phyloP scores from a whole-genome alignment of 2,329 filamentous ascomycete genomes.

The Xenoacremonium recifei region DNA sequence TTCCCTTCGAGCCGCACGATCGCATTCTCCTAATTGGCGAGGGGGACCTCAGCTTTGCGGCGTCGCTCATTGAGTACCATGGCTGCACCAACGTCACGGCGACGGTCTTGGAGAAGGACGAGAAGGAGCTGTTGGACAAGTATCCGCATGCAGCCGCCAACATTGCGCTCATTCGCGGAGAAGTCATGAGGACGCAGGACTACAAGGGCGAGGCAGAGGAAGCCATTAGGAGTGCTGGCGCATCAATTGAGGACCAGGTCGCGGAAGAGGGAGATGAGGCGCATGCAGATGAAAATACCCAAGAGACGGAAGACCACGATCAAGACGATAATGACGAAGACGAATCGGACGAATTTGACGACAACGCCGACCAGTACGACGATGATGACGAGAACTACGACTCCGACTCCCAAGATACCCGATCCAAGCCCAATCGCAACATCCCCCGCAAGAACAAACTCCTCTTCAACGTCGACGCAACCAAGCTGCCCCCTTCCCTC shows the following conservation, averaged over 20 bases:
- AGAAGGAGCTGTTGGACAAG: slow-evolving; percentile 62
- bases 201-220: slow-evolving; percentile 13
- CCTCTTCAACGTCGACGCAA: slow-evolving; percentile 66
- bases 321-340: slow-evolving; percentile 15
- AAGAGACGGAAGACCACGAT: slow-evolving; percentile 11
- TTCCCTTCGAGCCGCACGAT: slow-evolving; percentile 67
- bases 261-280: slow-evolving; percentile 6
- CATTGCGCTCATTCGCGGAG: slow-evolving; percentile 47
- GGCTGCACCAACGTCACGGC: slow-evolving; percentile 65
- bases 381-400: slow-evolving; percentile 10
- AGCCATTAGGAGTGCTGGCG: slow-evolving; percentile 3
- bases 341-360: slow-evolving; percentile 7
- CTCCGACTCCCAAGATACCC: slow-evolving; percentile 6
- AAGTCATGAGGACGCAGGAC: slow-evolving; percentile 8
- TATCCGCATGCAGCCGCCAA: slow-evolving; percentile 69
- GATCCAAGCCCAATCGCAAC: slow-evolving; percentile 13
- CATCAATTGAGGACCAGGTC: slow-evolving; percentile 4
- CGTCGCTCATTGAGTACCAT: slow-evolving; percentile 64
- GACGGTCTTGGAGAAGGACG: slow-evolving; percentile 63
- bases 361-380: slow-evolving; percentile 18
- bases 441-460: slow-evolving; percentile 36
- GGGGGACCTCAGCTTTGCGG: slow-evolving; percentile 77
- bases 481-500: slow-evolving; percentile 53
- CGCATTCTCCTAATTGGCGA: slow-evolving; percentile 76
- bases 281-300: slow-evolving; percentile 4